Evolutionary conservation across 1,139 yeast genomes (phyloP).

Genomic region (Taphrina flavorubra): DNA sequence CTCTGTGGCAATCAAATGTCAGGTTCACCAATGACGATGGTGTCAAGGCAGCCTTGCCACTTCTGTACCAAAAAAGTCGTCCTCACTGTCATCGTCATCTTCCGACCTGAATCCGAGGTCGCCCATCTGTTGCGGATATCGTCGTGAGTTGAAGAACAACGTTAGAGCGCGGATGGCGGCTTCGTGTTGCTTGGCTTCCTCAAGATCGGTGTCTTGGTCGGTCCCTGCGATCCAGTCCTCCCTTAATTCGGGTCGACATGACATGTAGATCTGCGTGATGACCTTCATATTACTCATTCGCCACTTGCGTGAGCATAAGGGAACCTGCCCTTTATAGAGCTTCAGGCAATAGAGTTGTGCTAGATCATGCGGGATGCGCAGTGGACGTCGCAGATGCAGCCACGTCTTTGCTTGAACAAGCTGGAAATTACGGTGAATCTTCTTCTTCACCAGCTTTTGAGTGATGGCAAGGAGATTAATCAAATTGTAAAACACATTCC

Average conservation of each 20-base stretch:
- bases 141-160: conserved; percentile 74
- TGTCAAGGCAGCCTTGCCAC: conserved; percentile 48
- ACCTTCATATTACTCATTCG: conserved; percentile 89
- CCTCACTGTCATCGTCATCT: conserved; percentile 50
- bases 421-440: conserved; percentile 55
- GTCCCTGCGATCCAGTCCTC: conserved; percentile 73
- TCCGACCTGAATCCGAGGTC: conserved; percentile 53
- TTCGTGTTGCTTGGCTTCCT: conserved; percentile 69
- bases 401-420: conserved; percentile 56
- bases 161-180: conserved; percentile 78
- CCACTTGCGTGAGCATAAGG: conserved; percentile 95
- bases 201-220: conserved; percentile 24
- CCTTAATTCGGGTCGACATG: conserved; percentile 70
- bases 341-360: conserved; percentile 73
- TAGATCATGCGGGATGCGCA: conserved; percentile 62
- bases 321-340: conserved; percentile 77
- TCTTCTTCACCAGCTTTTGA: conserved; percentile 52
- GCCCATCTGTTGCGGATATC: conserved; percentile 62
- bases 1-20: no score
- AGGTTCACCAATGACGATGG: no score
- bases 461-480: conserved; percentile 52
- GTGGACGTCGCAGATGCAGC: conserved; percentile 52
- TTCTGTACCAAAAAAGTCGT: conserved; percentile 56
- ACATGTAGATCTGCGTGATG: conserved; percentile 82
- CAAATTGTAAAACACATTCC: conserved; percentile 51